A percentile compares a stretch with the other conserved stretches of the same genome.
Evolutionary conservation across 2,329 filamentous ascomycete genomes (phyloP).

Genomic region (Penicillium sp.): DNA sequence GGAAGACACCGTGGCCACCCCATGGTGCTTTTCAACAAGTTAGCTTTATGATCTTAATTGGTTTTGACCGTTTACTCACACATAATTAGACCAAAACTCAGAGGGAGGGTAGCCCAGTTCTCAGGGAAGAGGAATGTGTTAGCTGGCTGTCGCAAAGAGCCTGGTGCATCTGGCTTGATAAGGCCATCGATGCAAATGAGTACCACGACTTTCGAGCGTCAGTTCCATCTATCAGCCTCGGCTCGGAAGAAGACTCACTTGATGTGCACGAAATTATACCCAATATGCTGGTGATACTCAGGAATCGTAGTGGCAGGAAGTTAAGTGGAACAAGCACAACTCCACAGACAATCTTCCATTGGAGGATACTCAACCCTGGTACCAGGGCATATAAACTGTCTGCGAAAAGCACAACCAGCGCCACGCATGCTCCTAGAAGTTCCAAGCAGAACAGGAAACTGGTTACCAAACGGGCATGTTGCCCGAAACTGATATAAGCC

Average conservation of each 20-base stretch:
- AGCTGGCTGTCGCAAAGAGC: slow-evolving; percentile 78
- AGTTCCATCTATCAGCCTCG: slow-evolving; percentile 17
- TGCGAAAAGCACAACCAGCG: slow-evolving; percentile 86
- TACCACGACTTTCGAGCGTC: slow-evolving; percentile 63
- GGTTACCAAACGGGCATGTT: slow-evolving; percentile 73
- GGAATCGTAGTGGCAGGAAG: slow-evolving; percentile 75
- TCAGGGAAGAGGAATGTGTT: slow-evolving; percentile 76
- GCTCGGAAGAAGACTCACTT: slow-evolving; percentile 58
- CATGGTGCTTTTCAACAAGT: slow-evolving; percentile 52
- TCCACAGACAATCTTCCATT: slow-evolving; percentile 85
- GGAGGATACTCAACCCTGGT: slow-evolving; percentile 63
- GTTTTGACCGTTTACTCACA: slow-evolving; percentile 43
- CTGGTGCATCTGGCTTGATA: slow-evolving; percentile 72
- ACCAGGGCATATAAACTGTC: slow-evolving; percentile 81
- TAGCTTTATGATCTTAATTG: neutral
- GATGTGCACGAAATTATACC: slow-evolving; percentile 88
- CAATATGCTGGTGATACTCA: slow-evolving; percentile 88
- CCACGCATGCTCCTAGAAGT: slow-evolving; percentile 82
- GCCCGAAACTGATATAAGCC: slow-evolving; percentile 85
- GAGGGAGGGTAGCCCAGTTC: slow-evolving; percentile 81
- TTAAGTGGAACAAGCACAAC: slow-evolving; percentile 75
- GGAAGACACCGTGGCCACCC: slow-evolving; percentile 74
- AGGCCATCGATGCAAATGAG: slow-evolving; percentile 85
- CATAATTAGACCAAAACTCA: slow-evolving; percentile 89
- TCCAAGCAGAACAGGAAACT: slow-evolving; percentile 87